phyloP scores from a whole-genome alignment of 768 basidiomycete genomes.

The Suillus subluteus region DNA sequence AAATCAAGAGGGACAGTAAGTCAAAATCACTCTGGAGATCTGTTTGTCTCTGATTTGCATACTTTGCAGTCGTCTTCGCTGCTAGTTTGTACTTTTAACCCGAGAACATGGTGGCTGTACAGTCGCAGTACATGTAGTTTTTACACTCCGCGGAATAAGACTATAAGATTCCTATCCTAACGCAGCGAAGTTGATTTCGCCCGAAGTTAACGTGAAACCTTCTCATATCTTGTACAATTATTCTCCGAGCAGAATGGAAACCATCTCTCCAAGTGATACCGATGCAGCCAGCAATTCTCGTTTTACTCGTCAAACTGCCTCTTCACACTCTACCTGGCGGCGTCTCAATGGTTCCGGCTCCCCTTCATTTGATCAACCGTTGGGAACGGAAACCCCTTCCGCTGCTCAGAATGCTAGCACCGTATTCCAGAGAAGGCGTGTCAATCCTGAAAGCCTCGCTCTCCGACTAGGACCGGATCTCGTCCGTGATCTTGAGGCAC shows the following conservation, averaged over 20 bases:
- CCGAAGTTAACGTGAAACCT: neutral
- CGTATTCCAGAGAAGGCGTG: slow-evolving; percentile 43
- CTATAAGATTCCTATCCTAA: neutral
- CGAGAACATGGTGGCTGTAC: slow-evolving; percentile 2
- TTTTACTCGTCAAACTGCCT: neutral
- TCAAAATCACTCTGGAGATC: slow-evolving; percentile 22
- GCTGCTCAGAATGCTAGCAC: slow-evolving; percentile 1
- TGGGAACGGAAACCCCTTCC: neutral
- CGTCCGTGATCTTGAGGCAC: slow-evolving; percentile 72
- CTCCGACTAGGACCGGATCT: slow-evolving; percentile 65
- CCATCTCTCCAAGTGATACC: neutral
- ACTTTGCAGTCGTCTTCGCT: slow-evolving; percentile 73
- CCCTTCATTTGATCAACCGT: neutral
- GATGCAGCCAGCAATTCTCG: slow-evolving; percentile 1
- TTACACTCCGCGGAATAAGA: slow-evolving; percentile 7
- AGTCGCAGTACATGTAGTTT: slow-evolving; percentile 1
- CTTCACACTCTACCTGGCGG: slow-evolving; percentile 7
- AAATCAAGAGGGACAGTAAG: slow-evolving; percentile 96
- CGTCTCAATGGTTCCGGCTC: slow-evolving; percentile 1
- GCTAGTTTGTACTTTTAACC: slow-evolving; percentile 83
- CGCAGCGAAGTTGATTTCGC: neutral
- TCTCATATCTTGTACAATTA: neutral
- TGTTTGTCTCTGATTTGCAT: slow-evolving; percentile 14
- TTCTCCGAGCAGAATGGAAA: slow-evolving; percentile 2
- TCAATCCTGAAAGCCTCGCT: slow-evolving; percentile 74